Conservation (phyloP, 1,139 yeast species). For the Candida glucosophila region DNA sequence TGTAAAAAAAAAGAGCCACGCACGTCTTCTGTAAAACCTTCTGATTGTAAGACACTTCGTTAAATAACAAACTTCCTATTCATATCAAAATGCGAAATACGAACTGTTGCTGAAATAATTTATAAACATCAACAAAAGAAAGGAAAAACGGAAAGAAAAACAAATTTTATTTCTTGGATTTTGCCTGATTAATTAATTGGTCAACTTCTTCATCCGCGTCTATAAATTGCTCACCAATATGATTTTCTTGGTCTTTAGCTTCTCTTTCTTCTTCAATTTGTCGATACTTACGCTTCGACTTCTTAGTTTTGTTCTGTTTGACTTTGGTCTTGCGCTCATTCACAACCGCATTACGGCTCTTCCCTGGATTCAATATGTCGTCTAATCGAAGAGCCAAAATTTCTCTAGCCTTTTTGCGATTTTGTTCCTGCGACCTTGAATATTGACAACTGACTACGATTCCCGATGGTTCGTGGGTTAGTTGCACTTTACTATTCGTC, state of each 20-base stretch:
- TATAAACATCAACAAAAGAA: too few species aligned
- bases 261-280: constrained; percentile 29
- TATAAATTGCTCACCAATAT: constrained; percentile 8
- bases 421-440: constrained; percentile 80
- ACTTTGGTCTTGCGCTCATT: constrained; percentile 41
- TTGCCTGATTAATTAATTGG: too few species aligned
- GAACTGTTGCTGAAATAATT: too few species aligned
- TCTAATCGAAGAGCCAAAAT: constrained; percentile 69
- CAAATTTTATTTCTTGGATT: too few species aligned
- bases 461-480: constrained; percentile 82
- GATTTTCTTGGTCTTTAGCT: constrained; percentile 7
- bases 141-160: too few species aligned
- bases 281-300: constrained; percentile 45
- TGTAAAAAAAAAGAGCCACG: too few species aligned
- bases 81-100: too few species aligned
- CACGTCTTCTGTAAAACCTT: too few species aligned
- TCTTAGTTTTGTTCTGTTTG: constrained; percentile 46
- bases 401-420: constrained; percentile 76
- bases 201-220: constrained; percentile 27
- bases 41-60: too few species aligned
- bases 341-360: constrained; percentile 46
- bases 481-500: constrained; percentile 87
- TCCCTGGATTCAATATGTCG: constrained; percentile 45
- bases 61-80: too few species aligned
- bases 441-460: constrained; percentile 81